Base-by-base conservation (phyloP, 73 alveolate genomes). In the Tetrahymena elliotti region DNA sequence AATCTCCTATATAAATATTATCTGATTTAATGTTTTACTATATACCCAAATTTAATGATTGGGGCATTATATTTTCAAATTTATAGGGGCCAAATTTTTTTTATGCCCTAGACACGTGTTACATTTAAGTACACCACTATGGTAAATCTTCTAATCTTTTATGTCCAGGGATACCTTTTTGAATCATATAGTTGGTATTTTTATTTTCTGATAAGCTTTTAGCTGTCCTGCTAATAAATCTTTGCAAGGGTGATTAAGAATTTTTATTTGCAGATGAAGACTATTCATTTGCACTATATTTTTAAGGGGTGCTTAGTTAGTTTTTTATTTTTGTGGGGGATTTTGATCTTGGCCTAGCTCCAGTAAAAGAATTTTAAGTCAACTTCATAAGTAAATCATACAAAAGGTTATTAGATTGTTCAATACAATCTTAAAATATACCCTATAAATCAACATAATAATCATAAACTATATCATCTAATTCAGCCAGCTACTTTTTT, bases 1-100 rank as follows among this genome's bases (percentile, higher is more conserved):
- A 53, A 22, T 93, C 96, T 34, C 96, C 96, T 53, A 31, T 93
- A 27, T 93, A 93, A 13, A 68, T 24, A 82, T 92, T 38, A 11
- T 84, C 93, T 82, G 84, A 82, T 38, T 68, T 68, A 6, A 68
- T 68, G 36, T 68, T 68, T 31, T 68, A 31, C 11, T 68, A 36
- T 31, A 68, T 68, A 11, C 88, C 88, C 36, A 68, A 68, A 31
- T 68, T 68, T 68, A 68, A 6, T 68, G 88, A 27, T 27, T 68
- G 16, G 1, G 88, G 88, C n/a, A 22, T 68, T 22, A 68, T 10
- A 6, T 68, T 68, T 68, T 68, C 88, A 31, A 68, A 68, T 68
- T 68, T 68, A 16, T 27, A 27, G 3, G 88, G 38, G 4, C 88
- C 88, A 68, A 68, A 68, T 24, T 68, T 68, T 68, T 68, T 68